These are phyloP conservation scores for Mycena rosella DNA, from an alignment of 768 basidiomycete genomes.

Conservation along the genomic window DNA sequence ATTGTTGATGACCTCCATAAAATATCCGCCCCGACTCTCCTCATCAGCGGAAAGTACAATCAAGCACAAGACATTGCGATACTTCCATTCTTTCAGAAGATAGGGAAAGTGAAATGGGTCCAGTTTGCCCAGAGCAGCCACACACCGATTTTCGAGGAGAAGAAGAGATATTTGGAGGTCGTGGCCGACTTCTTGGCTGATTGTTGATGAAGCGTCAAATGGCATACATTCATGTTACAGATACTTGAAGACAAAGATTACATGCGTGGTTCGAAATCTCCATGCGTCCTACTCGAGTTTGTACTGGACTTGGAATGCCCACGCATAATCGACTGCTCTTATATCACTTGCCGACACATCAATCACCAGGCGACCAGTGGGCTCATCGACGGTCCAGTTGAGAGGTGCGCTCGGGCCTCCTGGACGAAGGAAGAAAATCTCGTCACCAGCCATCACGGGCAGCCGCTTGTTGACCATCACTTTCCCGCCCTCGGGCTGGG, in stretches of 20 bases:
- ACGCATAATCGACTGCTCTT: constrained; percentile 49
- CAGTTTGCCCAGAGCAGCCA: constrained; percentile 60
- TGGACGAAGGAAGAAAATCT: constrained; percentile 56
- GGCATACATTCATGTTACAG: no score
- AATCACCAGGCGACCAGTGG: constrained; percentile 46
- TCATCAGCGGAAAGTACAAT: constrained; percentile 59
- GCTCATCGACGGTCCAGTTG: constrained; percentile 46
- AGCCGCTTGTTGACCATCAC: constrained; percentile 54
- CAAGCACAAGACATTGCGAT: constrained; percentile 55
- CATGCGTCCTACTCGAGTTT: constrained; percentile 6
- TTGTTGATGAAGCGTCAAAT: no score
- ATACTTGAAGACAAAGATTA: neutral
- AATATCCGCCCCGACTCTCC: constrained; percentile 53
- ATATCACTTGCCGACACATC: constrained; percentile 42
- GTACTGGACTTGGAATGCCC: constrained; percentile 57
- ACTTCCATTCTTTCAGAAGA: constrained; percentile 52
- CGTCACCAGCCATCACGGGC: constrained; percentile 59
- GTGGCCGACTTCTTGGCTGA: constrained; percentile 32
- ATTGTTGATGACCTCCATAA: constrained; percentile 58
- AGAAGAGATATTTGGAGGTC: constrained; percentile 53
- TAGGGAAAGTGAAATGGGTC: constrained; percentile 58
- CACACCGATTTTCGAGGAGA: constrained; percentile 58
- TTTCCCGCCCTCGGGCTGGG: constrained; percentile 47
- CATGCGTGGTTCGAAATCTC: neutral
- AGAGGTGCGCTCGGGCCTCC: constrained; percentile 36